Percentiles rank a stretch among this genome's conserved stretches.
These are phyloP conservation scores for Candida orba DNA, from an alignment of 805 yeast genomes.

Conservation along the genomic window DNA sequence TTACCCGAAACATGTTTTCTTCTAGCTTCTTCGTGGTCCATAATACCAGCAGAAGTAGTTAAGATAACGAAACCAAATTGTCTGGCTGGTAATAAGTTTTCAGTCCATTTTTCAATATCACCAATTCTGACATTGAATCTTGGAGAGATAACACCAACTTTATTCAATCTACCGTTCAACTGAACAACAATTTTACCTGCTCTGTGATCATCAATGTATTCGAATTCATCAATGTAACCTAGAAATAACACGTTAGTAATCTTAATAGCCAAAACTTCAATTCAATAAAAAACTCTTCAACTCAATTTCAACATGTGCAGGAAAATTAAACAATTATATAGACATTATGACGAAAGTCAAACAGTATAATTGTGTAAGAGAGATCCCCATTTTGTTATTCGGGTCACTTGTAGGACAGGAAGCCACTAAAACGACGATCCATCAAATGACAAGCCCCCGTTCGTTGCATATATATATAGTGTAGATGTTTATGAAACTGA, in stretches of 20 bases:
- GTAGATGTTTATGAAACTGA: background rate
- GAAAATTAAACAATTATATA: constrained; percentile 29
- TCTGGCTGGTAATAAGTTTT: constrained; percentile 96
- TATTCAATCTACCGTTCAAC: constrained; percentile 96
- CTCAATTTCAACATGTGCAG: constrained; percentile 17
- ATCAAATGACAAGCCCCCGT: constrained; percentile 98
- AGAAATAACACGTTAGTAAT: constrained; percentile 4
- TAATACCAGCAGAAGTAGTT: constrained; percentile 98
- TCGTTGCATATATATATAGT: background rate
- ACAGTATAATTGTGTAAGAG: constrained; percentile 29
- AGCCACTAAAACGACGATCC: constrained; percentile 84
- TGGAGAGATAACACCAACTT: constrained; percentile 98
- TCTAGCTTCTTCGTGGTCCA: constrained; percentile 99
- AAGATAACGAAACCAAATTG: constrained; percentile 96
- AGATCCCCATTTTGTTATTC: constrained; percentile 44
- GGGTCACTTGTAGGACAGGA: constrained; percentile 98
- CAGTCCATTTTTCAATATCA: constrained; percentile 98
- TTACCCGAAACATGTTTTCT: constrained; percentile 99
- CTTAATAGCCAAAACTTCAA: background rate
- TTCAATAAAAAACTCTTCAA: constrained; percentile 1
- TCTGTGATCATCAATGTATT: constrained; percentile 98
- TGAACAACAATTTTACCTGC: constrained; percentile 95
- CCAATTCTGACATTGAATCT: constrained; percentile 94
- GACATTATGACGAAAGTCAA: background rate
- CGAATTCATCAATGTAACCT: constrained; percentile 90